Evolutionary conservation across 495 filamentous ascomycete genomes (phyloP).

Genomic region (Pyronema omphalodes): DNA sequence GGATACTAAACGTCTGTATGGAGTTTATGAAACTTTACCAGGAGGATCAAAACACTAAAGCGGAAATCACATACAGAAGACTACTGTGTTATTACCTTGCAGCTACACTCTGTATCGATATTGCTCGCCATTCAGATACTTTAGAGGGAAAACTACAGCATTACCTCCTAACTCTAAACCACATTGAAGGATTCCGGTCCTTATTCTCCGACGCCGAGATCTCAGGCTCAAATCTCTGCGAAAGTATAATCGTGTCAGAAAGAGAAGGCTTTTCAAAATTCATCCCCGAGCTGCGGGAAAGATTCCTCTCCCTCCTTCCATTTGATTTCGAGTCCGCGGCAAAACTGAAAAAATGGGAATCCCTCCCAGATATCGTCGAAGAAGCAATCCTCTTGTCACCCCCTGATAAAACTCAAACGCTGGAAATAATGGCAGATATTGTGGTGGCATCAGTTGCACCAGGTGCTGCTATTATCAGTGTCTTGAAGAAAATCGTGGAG

Average conservation of each 20-base stretch:
- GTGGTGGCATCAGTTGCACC: slow-evolving; percentile 39
- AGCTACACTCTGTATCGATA: slow-evolving; percentile 36
- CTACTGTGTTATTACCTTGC: slow-evolving; percentile 54
- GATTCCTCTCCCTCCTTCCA: slow-evolving; percentile 41
- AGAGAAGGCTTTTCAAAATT: slow-evolving; percentile 24
- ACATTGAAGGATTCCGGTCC: slow-evolving; percentile 37
- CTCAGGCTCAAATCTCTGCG: slow-evolving; percentile 15
- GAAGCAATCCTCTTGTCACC: slow-evolving; percentile 28
- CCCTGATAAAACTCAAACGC: slow-evolving; percentile 10
- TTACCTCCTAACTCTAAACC: slow-evolving; percentile 39
- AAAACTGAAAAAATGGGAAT: slow-evolving; percentile 47
- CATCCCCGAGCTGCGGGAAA: slow-evolving; percentile 31
- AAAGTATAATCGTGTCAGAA: slow-evolving; percentile 26
- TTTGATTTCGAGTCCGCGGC: slow-evolving; percentile 64
- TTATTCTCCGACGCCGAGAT: slow-evolving; percentile 9
- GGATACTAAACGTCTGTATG: slow-evolving; percentile 42
- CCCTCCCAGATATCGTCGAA: slow-evolving; percentile 41
- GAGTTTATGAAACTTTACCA: slow-evolving; percentile 43
- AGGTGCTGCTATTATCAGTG: slow-evolving; percentile 7
- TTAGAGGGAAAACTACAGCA: slow-evolving; percentile 38
- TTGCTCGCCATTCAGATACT: slow-evolving; percentile 47
- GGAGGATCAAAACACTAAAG: slow-evolving; percentile 28
- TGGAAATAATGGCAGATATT: slow-evolving; percentile 34
- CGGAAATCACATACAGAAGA: slow-evolving; percentile 38
- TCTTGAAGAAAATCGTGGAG: slow-evolving; percentile 18